These are phyloP conservation scores for Verticillium albo-atrum DNA, from an alignment of 2,329 filamentous ascomycete genomes.

Conservation along the genomic window DNA sequence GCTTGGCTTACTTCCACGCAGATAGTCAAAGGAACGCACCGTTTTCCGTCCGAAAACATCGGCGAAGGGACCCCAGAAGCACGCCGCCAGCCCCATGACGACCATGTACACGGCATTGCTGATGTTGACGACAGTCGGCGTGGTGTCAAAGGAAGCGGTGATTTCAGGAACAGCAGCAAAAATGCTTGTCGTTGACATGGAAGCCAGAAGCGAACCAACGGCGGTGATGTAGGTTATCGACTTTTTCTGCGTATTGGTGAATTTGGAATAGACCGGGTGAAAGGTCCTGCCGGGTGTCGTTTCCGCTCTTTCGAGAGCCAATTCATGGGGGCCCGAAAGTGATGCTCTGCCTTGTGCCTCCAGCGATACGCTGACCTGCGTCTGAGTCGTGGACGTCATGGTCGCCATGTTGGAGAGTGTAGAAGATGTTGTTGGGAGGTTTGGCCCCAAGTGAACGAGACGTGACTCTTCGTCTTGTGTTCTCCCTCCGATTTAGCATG, in stretches of 20 bases:
- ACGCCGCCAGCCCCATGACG: conserved; percentile 67
- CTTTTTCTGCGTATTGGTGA: conserved; percentile 3
- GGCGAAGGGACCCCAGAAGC: conserved; percentile 70
- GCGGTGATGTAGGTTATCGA: conserved; percentile 16
- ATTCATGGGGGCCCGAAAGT: not conserved
- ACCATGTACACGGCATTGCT: conserved; percentile 70
- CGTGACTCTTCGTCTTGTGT: too few species aligned
- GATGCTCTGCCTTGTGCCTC: not conserved
- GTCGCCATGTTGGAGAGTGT: not conserved
- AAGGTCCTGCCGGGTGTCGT: not conserved
- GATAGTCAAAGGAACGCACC: conserved; percentile 31
- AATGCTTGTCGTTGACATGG: conserved; percentile 69
- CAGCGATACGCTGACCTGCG: not conserved
- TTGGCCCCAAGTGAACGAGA: too few species aligned
- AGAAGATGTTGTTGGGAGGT: not conserved
- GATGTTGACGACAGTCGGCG: conserved; percentile 65
- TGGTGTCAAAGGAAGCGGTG: conserved; percentile 59
- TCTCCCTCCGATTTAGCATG: not conserved
- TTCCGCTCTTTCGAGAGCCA: not conserved
- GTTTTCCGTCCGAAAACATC: conserved; percentile 57
- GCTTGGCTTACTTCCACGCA: not conserved
- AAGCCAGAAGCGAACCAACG: conserved; percentile 60
- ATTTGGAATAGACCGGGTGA: conserved; percentile 1
- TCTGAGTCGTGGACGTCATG: not conserved
- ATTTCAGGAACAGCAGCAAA: conserved; percentile 72